These are phyloP conservation scores for Chalaropsis ovoidea DNA, from an alignment of 2,329 filamentous ascomycete species.

Conservation along the genomic window DNA sequence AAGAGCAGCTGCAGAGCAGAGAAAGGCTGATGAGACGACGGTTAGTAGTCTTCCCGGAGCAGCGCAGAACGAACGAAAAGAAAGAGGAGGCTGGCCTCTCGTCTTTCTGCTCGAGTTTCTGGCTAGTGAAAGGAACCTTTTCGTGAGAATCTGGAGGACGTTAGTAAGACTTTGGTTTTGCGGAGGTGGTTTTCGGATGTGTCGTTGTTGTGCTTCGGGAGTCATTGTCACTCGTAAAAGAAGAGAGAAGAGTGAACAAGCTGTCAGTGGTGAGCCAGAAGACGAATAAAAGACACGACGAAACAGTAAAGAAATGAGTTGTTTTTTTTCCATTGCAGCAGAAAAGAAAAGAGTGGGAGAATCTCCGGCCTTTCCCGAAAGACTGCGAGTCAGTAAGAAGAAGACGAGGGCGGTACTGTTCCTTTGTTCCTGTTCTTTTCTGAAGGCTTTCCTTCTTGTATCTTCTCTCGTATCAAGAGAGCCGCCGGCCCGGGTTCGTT, in stretches of 20 bases:
- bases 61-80: background rate
- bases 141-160: background rate
- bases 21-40: constrained; percentile 11
- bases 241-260: background rate
- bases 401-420: background rate
- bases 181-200: background rate
- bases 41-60: constrained; percentile 2
- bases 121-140: constrained; percentile 4
- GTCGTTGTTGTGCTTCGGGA: background rate
- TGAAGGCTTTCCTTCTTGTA: background rate
- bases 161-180: background rate
- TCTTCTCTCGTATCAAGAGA: background rate
- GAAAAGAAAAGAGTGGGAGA: constrained; percentile 8
- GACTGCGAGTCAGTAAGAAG: background rate
- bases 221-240: background rate
- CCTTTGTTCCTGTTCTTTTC: background rate
- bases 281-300: background rate
- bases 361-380: background rate
- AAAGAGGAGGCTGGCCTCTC: background rate
- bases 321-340: constrained; percentile 15
- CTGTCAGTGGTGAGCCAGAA: background rate
- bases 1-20: background rate
- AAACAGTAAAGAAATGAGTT: constrained; percentile 13
- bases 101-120: background rate
- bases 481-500: background rate